Evolutionary conservation across 345 rosid genomes (phyloP), one percentile per base, ranked within the genome.

Genomic region (Kernera saxatilis): DNA sequence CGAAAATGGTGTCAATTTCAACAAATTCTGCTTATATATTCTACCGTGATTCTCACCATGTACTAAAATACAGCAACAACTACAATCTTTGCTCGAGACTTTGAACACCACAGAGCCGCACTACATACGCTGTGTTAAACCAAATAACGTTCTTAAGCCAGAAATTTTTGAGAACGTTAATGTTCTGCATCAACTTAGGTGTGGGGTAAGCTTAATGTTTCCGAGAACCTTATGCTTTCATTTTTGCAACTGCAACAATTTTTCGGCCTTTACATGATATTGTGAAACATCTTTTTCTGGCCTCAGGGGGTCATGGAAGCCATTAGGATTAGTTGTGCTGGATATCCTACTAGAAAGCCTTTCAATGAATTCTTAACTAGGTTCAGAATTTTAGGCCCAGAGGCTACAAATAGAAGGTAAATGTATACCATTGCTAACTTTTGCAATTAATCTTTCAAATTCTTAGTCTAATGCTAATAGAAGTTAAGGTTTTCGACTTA

Each of bases 221-320:
- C 78, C 69, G 70, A 73, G 69, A 72, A 64, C 64, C 74, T 15
- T 68, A 18, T 52, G 30, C 25, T 33, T 39, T 75, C 33, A 57
- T 36, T 35, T 44, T 69, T 33, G 50, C 46, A 69, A 18, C 21
- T 62, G 52, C 56, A 14, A 45, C 30, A 35, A 15, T 15, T 59
- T 51, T 33, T 43, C 60, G 51, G 51, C 23, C 18, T 55, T 55
- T 40, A 27, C 50, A 18, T 67, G 48, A n/a, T 21, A 43, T 21
- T 52, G 33, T 75, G 50, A 27, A 61, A 30, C 41, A 27, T 59
- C 13, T 35, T 6, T 66, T 64, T 53, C 56, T 78, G 44, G 30
- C 37, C 56, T 54, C 78, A 94, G 99, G 99, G 99, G 39, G 99
- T 94, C 76, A 80, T 94, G 92, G 99, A 94, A 72, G 99, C 99